Conservation (phyloP, 148 eudicot genomes). For the Vaccinium myrtillus region DNA sequence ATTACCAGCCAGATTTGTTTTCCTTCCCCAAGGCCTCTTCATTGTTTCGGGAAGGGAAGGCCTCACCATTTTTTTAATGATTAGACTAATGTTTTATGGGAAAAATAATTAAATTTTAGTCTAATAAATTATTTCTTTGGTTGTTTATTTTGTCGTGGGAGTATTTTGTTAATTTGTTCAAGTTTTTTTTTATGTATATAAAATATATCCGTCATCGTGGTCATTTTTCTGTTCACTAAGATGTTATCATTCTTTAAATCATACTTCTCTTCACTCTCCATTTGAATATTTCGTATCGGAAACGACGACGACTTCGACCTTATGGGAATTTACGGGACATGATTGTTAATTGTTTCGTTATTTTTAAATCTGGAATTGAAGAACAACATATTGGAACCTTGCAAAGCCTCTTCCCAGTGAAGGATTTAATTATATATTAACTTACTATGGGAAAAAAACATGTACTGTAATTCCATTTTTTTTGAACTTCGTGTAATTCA, state of each 20-base stretch:
- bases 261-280: background rate
- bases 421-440: background rate
- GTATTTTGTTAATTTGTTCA: background rate
- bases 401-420: background rate
- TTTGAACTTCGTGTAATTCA: background rate
- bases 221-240: background rate
- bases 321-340: background rate
- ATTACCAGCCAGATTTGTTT: conserved; percentile 9
- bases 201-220: background rate
- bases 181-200: too few relatives aligned
- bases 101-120: background rate
- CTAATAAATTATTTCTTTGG: background rate
- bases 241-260: background rate
- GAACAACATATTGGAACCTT: background rate
- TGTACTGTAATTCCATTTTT: background rate
- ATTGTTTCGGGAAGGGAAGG: conserved; percentile 12
- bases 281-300: background rate
- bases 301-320: background rate
- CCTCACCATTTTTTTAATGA: background rate
- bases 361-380: background rate
- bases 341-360: background rate
- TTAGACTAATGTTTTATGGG: conserved; percentile 2
- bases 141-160: background rate
- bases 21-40: conserved; percentile 15
- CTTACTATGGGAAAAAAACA: too few relatives aligned